These are phyloP conservation scores for Fusarium sp. DNA, from an alignment of 2,329 filamentous ascomycete genomes.

Conservation along the genomic window DNA sequence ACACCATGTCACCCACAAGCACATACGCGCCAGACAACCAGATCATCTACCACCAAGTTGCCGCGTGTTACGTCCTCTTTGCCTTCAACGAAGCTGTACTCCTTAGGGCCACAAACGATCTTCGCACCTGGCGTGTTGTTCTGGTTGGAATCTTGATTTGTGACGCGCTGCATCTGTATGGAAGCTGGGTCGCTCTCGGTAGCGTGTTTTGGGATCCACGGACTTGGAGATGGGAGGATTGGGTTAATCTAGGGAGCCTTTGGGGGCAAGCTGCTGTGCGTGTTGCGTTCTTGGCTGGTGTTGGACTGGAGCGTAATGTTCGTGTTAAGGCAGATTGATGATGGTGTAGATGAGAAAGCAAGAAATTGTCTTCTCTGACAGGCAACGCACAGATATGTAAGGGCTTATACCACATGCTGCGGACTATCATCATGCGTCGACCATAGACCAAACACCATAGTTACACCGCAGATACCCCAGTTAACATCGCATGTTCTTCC, in stretches of 20 bases:
- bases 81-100: slow-evolving; percentile 35
- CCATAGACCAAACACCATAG: background rate
- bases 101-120: slow-evolving; percentile 21
- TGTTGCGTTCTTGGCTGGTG: slow-evolving; percentile 27
- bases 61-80: slow-evolving; percentile 31
- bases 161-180: slow-evolving; percentile 30
- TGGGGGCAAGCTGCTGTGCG: slow-evolving; percentile 31
- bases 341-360: background rate
- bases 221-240: slow-evolving; percentile 34
- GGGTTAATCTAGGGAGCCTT: slow-evolving; percentile 32
- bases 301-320: slow-evolving; percentile 6
- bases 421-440: slow-evolving; percentile 5
- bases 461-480: slow-evolving; percentile 10
- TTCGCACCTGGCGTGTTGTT: slow-evolving; percentile 21
- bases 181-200: slow-evolving; percentile 22
- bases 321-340: background rate
- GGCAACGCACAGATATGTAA: too few species aligned
- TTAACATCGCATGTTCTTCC: slow-evolving; percentile 21
- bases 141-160: slow-evolving; percentile 25
- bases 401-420: too few species aligned
- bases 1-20: slow-evolving; percentile 19
- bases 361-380: too few species aligned
- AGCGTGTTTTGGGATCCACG: slow-evolving; percentile 23
- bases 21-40: slow-evolving; percentile 32
- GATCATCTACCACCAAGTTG: slow-evolving; percentile 34